phyloP scores from a whole-genome alignment of 2,329 filamentous ascomycete genomes.

The Penicillium sp. region DNA sequence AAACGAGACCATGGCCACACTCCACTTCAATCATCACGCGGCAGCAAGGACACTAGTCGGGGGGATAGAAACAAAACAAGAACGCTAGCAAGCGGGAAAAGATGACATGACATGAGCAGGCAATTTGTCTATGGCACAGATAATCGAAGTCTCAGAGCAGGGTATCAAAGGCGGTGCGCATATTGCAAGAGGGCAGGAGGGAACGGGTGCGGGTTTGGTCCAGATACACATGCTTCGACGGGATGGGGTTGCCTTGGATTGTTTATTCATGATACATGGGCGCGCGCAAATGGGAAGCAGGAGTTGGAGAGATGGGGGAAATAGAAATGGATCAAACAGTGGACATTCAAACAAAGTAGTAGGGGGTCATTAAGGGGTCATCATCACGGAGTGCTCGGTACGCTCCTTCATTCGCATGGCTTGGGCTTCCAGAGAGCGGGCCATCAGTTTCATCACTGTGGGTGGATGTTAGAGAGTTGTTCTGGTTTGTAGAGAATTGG shows the following conservation, averaged over 20 bases:
- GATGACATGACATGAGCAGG: conserved; percentile 16
- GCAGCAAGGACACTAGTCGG: neutral
- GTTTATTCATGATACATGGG: conserved; percentile 18
- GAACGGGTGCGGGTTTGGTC: neutral
- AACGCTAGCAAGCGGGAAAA: conserved; percentile 13
- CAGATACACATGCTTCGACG: conserved; percentile 1
- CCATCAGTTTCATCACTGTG: conserved; percentile 67
- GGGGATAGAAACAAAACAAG: neutral
- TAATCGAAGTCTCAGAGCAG: conserved; percentile 14
- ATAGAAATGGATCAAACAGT: conserved; percentile 3
- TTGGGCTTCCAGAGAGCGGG: conserved; percentile 63
- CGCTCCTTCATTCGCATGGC: conserved; percentile 63
- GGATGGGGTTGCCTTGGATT: conserved; percentile 4
- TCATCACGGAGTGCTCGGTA: conserved; percentile 44
- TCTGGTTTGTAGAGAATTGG: neutral
- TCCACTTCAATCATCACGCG: conserved; percentile 1
- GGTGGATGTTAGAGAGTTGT: conserved; percentile 21
- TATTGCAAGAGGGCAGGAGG: neutral
- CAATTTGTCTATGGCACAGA: conserved; percentile 24
- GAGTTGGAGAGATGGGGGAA: neutral
- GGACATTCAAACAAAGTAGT: conserved; percentile 7
- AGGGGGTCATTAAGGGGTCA: conserved; percentile 25
- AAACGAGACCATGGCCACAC: neutral
- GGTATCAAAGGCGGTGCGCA: conserved; percentile 11
- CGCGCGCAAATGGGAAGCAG: conserved; percentile 4